phyloP scores from a whole-genome alignment of 257 asterid genomes.

The Henckelia pumila region DNA sequence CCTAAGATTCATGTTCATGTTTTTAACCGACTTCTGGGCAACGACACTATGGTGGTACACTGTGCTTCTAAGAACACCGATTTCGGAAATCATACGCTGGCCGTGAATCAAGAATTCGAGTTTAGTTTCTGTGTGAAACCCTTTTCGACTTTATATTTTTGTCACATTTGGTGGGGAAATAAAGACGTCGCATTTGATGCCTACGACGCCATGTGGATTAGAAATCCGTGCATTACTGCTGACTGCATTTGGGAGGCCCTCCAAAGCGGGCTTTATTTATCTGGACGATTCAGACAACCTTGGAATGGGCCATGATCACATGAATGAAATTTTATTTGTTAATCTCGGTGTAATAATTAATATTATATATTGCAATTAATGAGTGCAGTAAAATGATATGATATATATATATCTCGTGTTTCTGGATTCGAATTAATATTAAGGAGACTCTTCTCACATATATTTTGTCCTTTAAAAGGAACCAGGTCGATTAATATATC shows the following conservation, averaged over 20 bases:
- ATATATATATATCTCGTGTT: no score
- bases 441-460: no score
- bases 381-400: no score
- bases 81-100: not conserved
- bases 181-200: not conserved
- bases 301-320: no score
- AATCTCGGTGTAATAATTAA: no score
- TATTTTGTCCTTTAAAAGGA: no score
- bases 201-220: not conserved
- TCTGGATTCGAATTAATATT: no score
- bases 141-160: not conserved
- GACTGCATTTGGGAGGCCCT: not conserved
- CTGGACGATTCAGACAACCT: no score
- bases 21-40: not conserved
- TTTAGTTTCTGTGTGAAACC: not conserved
- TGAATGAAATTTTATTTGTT: no score
- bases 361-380: no score
- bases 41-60: not conserved
- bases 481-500: no score
- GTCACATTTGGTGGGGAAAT: not conserved
- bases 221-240: not conserved
- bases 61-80: not conserved
- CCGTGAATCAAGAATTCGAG: not conserved
- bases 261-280: no score
- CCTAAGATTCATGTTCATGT: not conserved